phyloP scores from a whole-genome alignment of 2,329 filamentous ascomycete genomes.

The Epichloe coenophiala region DNA sequence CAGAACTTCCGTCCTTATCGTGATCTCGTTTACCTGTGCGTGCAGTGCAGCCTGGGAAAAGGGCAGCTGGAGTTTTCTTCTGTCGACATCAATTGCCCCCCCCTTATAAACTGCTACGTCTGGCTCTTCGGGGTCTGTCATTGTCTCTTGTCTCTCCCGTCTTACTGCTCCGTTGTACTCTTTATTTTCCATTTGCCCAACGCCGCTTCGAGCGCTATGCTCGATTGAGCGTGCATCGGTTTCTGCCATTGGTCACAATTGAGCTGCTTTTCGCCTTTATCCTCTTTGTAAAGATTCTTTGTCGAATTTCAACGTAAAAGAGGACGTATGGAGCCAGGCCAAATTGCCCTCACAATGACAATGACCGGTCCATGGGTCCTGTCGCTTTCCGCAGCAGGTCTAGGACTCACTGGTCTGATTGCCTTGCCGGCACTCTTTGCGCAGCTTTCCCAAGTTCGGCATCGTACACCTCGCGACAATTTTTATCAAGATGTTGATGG shows the following conservation, averaged over 20 bases:
- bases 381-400: conserved; percentile 18
- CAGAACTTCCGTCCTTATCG: not conserved
- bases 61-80: not conserved
- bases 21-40: not conserved
- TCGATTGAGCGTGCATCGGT: not conserved
- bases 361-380: conserved; percentile 9
- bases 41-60: not conserved
- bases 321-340: not conserved
- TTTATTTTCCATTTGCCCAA: not conserved
- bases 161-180: not conserved
- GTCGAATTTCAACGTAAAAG: not conserved
- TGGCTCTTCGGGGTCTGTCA: not conserved
- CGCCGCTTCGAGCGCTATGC: not conserved
- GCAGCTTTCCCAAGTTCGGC: conserved; percentile 20
- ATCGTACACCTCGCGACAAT: conserved; percentile 25
- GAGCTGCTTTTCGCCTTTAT: not conserved
- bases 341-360: not conserved
- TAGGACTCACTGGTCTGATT: conserved; percentile 22
- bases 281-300: conserved; percentile 1
- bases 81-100: not conserved
- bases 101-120: not conserved
- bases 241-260: not conserved
- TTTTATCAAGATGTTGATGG: conserved; percentile 60
- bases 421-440: conserved; percentile 24
- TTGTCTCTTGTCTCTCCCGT: not conserved